Evolutionary conservation across 495 filamentous ascomycete species (phyloP), one percentile per base, ranked within the genome.

Genomic region (Cudoniella acicularis): DNA sequence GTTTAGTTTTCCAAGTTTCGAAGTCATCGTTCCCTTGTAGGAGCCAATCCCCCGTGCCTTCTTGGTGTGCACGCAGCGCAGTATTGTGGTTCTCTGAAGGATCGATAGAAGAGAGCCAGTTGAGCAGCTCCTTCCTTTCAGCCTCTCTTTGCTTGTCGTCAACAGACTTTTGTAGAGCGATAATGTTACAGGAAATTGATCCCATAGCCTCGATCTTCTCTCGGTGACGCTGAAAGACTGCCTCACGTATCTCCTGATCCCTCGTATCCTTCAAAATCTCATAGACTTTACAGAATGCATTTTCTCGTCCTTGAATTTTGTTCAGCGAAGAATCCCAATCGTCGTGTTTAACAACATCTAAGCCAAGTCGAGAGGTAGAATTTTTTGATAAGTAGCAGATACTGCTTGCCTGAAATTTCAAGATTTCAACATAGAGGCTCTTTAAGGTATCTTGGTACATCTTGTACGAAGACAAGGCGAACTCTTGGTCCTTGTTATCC

Each of bases 11-110:
- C 72, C 70, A 75, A 10, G 57, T 46, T 16, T 60, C 20, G 24
- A 70, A 72, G 9, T n/a, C 13, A 4, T 55, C 48, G 26, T 54
- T 63, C 2, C 66, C 20, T 17, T 48, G 30, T 11, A 74, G 27
- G 0, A 75, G 54, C 73, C 73, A 75, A 11, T 52, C 25, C 2
- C 70, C 69, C 8, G 72, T 72, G 2, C 36, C 41, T 3, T 25
- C 16, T 18, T 59, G 13, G 20, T 49, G 64, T n/a, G 51, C 40
- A 3, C 50, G 17, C 8, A 52, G 6, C 25, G 67, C 54, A 25
- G 52, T 40, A 27, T 64, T 65, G 54, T 65, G 50, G 52, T 68
- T 58, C 25, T 58, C 20, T 3, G 65, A 71, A 9, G 67, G 27
- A 53, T 70, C 67, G 2, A 62, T 51, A 13, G 54, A 47, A 3